Percentiles rank a stretch among this genome's conserved stretches.
These are phyloP conservation scores for Neofusicoccum sp. DNA, from an alignment of 2,329 filamentous ascomycete species.

Conservation along the genomic window DNA sequence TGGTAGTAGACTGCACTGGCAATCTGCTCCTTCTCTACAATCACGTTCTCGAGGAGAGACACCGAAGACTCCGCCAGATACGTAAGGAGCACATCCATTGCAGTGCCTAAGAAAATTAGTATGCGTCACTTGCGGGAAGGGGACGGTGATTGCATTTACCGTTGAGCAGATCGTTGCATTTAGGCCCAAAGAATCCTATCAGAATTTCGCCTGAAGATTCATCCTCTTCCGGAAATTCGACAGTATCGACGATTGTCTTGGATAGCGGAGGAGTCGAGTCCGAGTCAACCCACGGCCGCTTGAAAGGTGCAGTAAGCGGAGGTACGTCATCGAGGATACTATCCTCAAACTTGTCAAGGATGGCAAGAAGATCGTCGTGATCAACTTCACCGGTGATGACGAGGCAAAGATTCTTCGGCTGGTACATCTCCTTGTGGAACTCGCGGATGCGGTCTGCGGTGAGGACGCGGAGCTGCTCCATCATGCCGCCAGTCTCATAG, in stretches of 20 bases:
- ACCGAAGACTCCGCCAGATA: conserved; percentile 95
- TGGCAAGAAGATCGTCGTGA: conserved; percentile 75
- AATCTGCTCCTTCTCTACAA: conserved; percentile 92
- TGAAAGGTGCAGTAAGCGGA: conserved; percentile 72
- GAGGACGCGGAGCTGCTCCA: conserved; percentile 82
- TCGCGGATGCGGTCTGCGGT: conserved; percentile 89
- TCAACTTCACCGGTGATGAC: conserved; percentile 92
- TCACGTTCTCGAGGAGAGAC: conserved; percentile 83
- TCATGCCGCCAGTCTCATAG: conserved; percentile 98
- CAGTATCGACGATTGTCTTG: conserved; percentile 72
- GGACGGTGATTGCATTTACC: conserved; percentile 32
- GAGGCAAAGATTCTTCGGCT: conserved; percentile 91
- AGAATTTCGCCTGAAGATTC: conserved; percentile 89
- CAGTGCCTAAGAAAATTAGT: conserved; percentile 55
- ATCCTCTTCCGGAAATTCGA: conserved; percentile 95
- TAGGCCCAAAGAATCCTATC: conserved; percentile 84
- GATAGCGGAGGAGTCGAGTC: conserved; percentile 72
- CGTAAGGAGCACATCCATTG: conserved; percentile 76
- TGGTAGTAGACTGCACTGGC: conserved; percentile 82
- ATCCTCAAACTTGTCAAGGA: conserved; percentile 85
- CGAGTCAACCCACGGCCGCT: conserved; percentile 89
- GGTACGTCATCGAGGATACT: conserved; percentile 84
- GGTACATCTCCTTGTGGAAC: conserved; percentile 97
- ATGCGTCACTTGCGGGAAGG: neutral
- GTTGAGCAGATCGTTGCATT: conserved; percentile 69